Evolutionary conservation across 768 basidiomycete genomes (phyloP).

Genomic region (Mycena metata): DNA sequence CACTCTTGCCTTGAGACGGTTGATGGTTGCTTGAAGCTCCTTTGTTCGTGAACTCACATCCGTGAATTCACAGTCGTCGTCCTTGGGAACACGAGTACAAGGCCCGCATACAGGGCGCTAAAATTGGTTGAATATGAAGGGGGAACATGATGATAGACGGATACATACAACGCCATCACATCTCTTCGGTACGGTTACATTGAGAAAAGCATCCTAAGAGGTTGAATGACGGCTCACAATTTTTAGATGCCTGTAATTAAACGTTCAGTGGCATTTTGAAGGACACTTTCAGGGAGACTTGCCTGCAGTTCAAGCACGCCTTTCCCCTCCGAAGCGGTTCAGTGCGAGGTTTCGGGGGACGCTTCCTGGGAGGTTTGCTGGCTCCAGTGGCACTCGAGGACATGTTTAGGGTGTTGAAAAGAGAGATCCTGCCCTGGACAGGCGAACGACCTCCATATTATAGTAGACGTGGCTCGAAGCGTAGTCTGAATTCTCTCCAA

Average conservation of each 20-base stretch:
- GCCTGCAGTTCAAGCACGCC: constrained; percentile 45
- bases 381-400: constrained; percentile 17
- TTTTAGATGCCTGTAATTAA: constrained; percentile 26
- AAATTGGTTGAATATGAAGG: background rate
- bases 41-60: constrained; percentile 56
- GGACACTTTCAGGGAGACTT: background rate
- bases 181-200: constrained; percentile 25
- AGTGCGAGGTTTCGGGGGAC: constrained; percentile 37
- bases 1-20: constrained; percentile 54
- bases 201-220: background rate
- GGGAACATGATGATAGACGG: background rate
- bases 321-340: constrained; percentile 41
- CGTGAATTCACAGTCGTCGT: constrained; percentile 62
- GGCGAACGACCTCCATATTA: background rate
- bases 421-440: background rate
- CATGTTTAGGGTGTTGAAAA: constrained; percentile 3
- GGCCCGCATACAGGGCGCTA: constrained; percentile 52
- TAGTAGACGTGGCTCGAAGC: constrained; percentile 1
- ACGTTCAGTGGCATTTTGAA: no score
- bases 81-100: constrained; percentile 54
- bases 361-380: constrained; percentile 26
- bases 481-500: background rate
- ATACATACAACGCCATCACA: constrained; percentile 38
- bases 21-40: constrained; percentile 55
- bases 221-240: constrained; percentile 19